A percentile compares a stretch with the other conserved stretches of the same genome.
phyloP scores from a whole-genome alignment of 768 basidiomycete species.

The Macrocybe gigantea region DNA sequence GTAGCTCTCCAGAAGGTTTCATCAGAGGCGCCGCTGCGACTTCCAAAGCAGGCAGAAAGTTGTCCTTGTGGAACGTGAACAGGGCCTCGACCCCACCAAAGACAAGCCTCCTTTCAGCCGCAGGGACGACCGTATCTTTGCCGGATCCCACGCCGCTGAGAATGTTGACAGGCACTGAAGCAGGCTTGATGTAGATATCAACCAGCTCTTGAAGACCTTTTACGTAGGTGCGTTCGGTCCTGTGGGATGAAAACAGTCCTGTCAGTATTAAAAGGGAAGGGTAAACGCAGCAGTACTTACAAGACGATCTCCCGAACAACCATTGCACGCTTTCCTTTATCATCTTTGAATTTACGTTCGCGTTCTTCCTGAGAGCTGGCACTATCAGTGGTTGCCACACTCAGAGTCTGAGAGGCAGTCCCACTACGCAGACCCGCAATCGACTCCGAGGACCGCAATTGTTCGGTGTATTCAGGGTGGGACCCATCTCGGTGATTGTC shows the following conservation, averaged over 20 bases:
- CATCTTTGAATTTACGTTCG: conserved; percentile 89
- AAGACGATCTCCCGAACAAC: conserved; percentile 88
- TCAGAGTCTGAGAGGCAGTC: conserved; percentile 57
- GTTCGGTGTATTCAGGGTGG: conserved; percentile 44
- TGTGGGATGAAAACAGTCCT: conserved; percentile 16
- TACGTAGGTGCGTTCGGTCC: conserved; percentile 94
- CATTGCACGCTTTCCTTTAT: conserved; percentile 76
- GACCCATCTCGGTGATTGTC: conserved; percentile 56
- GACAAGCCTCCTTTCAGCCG: conserved; percentile 82
- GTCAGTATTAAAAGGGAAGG: too few species aligned
- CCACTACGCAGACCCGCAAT: conserved; percentile 56
- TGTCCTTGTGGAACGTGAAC: conserved; percentile 88
- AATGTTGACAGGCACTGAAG: conserved; percentile 61
- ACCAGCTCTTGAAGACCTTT: conserved; percentile 91
- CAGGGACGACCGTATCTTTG: conserved; percentile 83
- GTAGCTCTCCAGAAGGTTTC: conserved; percentile 35
- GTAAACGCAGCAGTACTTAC: conserved; percentile 41
- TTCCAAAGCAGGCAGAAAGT: conserved; percentile 89
- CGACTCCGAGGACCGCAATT: conserved; percentile 63
- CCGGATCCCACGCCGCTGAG: conserved; percentile 64
- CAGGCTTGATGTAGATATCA: conserved; percentile 91
- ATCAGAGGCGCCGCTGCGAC: conserved; percentile 67
- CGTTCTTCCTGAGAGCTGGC: conserved; percentile 51
- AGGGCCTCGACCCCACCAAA: conserved; percentile 88
- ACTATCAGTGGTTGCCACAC: conserved; percentile 73